A percentile compares a stretch with the other conserved stretches of the same genome.
Evolutionary conservation across 371 early-diverging fungal genomes (phyloP).

Genomic region (Mortierella sp.): DNA sequence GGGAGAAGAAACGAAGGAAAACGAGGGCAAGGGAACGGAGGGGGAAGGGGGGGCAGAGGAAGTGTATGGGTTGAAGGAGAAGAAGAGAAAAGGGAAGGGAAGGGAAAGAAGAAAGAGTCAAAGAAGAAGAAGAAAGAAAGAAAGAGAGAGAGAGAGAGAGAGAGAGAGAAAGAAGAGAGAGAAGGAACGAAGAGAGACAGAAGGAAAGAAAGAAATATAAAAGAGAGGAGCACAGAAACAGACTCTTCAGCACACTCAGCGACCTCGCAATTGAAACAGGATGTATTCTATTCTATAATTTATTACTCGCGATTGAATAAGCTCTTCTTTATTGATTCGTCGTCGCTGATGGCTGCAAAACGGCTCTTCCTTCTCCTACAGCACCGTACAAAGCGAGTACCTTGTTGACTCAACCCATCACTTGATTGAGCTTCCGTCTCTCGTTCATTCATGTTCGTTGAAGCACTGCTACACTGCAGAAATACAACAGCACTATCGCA

Average conservation of each 20-base stretch:
- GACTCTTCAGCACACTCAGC: neutral
- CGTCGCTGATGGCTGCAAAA: neutral
- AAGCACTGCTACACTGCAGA: too few relatives aligned
- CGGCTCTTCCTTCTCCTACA: conserved; percentile 5
- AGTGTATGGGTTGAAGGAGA: neutral
- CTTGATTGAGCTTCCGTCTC: neutral
- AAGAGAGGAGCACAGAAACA: neutral
- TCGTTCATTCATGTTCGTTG: neutral
- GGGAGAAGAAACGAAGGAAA: conserved; percentile 10
- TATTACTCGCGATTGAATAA: neutral
- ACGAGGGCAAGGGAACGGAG: conserved; percentile 1
- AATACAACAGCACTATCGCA: too few relatives aligned
- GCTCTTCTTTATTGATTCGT: neutral
- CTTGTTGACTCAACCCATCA: neutral
- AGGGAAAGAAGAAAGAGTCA: neutral
- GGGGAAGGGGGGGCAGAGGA: neutral
- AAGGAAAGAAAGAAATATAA: neutral
- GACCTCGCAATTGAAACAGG: neutral
- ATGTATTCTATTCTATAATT: neutral
- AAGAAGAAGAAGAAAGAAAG: neutral
- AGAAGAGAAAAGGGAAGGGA: neutral
- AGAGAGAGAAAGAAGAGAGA: neutral
- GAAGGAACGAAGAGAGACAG: neutral
- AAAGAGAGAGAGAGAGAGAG: neutral
- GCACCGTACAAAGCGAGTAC: neutral